Evolutionary conservation across 2,329 filamentous ascomycete genomes (phyloP).

Genomic region (Metarhizium anisopliae): DNA sequence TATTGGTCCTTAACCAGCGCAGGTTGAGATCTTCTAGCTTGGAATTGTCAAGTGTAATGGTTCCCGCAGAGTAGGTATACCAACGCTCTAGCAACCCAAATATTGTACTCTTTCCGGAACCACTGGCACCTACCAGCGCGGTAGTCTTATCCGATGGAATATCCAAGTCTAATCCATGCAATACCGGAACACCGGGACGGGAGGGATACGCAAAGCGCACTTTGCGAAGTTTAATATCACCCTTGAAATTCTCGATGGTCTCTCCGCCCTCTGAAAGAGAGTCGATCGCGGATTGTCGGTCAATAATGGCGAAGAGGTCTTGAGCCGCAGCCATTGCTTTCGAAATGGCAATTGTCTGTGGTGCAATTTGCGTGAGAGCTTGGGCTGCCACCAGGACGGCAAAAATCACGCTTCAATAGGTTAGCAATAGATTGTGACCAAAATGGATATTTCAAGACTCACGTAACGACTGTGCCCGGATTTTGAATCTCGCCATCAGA

Average conservation of each 20-base stretch:
- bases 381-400: slow-evolving; percentile 37
- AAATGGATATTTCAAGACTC: slow-evolving; percentile 10
- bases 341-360: slow-evolving; percentile 34
- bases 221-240: slow-evolving; percentile 37
- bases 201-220: slow-evolving; percentile 49
- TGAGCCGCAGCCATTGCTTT: slow-evolving; percentile 37
- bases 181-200: slow-evolving; percentile 38
- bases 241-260: slow-evolving; percentile 20
- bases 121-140: slow-evolving; percentile 48
- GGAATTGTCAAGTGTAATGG: slow-evolving; percentile 34
- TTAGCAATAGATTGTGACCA: slow-evolving; percentile 23
- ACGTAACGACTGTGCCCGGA: slow-evolving; percentile 39
- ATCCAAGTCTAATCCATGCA: slow-evolving; percentile 31
- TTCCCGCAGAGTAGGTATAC: slow-evolving; percentile 41
- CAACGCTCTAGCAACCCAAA: slow-evolving; percentile 50
- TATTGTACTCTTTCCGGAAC: slow-evolving; percentile 50
- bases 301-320: slow-evolving; percentile 38
- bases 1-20: slow-evolving; percentile 43
- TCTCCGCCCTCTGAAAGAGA: slow-evolving; percentile 29
- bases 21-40: slow-evolving; percentile 35
- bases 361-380: slow-evolving; percentile 36
- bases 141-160: slow-evolving; percentile 39
- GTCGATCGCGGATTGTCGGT: slow-evolving; percentile 34
- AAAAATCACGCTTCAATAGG: slow-evolving; percentile 31
- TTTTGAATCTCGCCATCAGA: slow-evolving; percentile 32